A percentile compares a stretch with the other conserved stretches of the same genome.
phyloP scores from a whole-genome alignment of 2,329 filamentous ascomycete species.

The Neofusicoccum cordaticola region DNA sequence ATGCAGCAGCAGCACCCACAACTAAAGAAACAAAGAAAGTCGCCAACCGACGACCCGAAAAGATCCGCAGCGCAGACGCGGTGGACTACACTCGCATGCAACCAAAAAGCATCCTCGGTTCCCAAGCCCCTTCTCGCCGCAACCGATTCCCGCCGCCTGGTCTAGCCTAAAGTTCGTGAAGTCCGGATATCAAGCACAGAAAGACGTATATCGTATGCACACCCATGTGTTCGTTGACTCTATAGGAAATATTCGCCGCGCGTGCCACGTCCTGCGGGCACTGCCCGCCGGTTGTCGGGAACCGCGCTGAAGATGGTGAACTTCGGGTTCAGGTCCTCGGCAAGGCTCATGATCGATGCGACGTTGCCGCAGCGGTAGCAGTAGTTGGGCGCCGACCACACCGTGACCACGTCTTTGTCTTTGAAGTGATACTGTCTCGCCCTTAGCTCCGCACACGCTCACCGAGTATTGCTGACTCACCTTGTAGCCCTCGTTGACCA shows the following conservation, averaged over 20 bases:
- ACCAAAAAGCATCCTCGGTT: constrained; percentile 5
- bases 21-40: constrained; percentile 5
- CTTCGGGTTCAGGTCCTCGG: constrained; percentile 78
- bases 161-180: constrained; percentile 16
- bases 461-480: constrained; percentile 30
- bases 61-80: constrained; percentile 2
- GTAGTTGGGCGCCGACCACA: constrained; percentile 91
- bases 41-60: neutral
- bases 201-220: constrained; percentile 19
- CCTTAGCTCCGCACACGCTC: neutral
- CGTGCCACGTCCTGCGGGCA: constrained; percentile 61
- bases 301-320: constrained; percentile 92
- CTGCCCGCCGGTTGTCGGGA: constrained; percentile 78
- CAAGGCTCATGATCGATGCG: constrained; percentile 83
- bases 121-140: constrained; percentile 7
- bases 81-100: constrained; percentile 9
- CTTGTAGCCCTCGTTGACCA: constrained; percentile 76
- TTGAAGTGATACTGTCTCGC: constrained; percentile 76
- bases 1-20: constrained; percentile 12
- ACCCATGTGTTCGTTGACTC: constrained; percentile 14
- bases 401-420: constrained; percentile 86
- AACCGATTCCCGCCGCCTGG: constrained; percentile 6
- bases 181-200: constrained; percentile 19
- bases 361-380: constrained; percentile 95
- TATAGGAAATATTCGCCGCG: constrained; percentile 53